Base-by-base conservation (phyloP, 768 basidiomycete species). In the Strobilomyces dryophilus region DNA sequence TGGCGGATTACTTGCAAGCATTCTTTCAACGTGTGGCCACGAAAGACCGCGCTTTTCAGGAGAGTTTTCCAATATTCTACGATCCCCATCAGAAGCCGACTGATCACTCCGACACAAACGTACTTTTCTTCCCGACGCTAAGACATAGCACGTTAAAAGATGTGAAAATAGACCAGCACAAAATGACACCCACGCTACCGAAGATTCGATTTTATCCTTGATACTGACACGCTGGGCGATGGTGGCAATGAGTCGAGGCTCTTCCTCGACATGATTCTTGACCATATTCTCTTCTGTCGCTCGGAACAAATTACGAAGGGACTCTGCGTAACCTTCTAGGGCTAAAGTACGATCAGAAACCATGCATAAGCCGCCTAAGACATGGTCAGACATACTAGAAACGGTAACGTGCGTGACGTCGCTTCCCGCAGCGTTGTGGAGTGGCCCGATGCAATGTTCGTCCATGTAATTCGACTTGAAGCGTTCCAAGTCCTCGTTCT, bases 191-290 rank as follows among this genome's bases (percentile, higher is more conserved):
- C 57, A 57, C 59, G 45, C 12, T 29, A 60, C 50, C 2, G 59
- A 60, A 36, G 26, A 18, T 5, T 61, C 59, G 2, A 60, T 39
- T 18, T 60, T 60, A 12, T 57, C 37, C 45, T 61, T 60, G 21
- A 61, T 47, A 3, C 49, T 53, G 34, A 61, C 36, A 8, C 59
- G 55, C 9, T 60, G 59, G 27, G 59, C 59, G 10, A 61, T 61
- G 24, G 45, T 17, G 8, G 59, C 59, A 18, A 50, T 8, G 15
- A 42, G 12, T 11, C 47, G 51, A 1, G 59, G 54, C 4, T 45
- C 59, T 45, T 61, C 59, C 17, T 53, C 43, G 17, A 50, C 37
- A 35, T 49, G 12, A 37, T 53, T 44, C 5, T 36, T 41, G 5
- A 17, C 24, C 59, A 61, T 61, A 15, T 15, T 44, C 26, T 49